Conservation (phyloP, 2,329 filamentous ascomycete genomes). For the Akanthomyces uredinophilus region DNA sequence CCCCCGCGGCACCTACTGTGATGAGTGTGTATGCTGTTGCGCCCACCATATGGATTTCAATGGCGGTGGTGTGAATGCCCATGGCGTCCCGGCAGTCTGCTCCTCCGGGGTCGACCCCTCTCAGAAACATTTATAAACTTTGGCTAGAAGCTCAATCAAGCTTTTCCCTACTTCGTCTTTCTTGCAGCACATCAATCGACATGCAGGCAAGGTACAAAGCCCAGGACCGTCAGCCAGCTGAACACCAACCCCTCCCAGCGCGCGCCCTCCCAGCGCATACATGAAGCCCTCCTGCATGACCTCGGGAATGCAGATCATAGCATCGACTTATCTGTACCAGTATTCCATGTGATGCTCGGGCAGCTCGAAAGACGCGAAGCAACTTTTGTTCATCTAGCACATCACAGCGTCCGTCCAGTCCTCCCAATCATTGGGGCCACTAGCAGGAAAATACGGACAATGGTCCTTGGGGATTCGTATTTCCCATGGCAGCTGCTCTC, state of each 20-base stretch:
- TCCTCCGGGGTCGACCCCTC: neutral
- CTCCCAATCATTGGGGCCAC: neutral
- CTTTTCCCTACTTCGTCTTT: neutral
- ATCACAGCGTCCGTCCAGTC: neutral
- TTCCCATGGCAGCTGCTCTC: neutral
- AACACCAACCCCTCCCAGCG: neutral
- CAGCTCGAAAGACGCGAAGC: neutral
- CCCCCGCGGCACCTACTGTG: too few relatives aligned
- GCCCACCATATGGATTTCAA: neutral
- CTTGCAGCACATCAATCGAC: neutral
- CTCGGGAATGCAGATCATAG: neutral
- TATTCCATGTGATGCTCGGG: constrained; percentile 2
- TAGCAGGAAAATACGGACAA: neutral
- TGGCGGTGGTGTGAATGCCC: neutral
- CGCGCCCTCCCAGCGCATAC: neutral
- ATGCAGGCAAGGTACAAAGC: neutral
- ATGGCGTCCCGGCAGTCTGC: neutral
- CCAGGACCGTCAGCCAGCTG: neutral
- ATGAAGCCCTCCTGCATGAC: neutral
- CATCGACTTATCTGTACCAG: neutral
- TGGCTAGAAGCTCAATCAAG: neutral
- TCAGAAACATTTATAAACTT: neutral
- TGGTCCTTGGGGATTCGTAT: neutral
- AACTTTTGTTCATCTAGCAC: neutral
- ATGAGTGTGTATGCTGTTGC: too few relatives aligned